These are phyloP conservation scores for Heterobasidion annosum DNA, from an alignment of 1,284 basidiomycete species.

Conservation along the genomic window DNA sequence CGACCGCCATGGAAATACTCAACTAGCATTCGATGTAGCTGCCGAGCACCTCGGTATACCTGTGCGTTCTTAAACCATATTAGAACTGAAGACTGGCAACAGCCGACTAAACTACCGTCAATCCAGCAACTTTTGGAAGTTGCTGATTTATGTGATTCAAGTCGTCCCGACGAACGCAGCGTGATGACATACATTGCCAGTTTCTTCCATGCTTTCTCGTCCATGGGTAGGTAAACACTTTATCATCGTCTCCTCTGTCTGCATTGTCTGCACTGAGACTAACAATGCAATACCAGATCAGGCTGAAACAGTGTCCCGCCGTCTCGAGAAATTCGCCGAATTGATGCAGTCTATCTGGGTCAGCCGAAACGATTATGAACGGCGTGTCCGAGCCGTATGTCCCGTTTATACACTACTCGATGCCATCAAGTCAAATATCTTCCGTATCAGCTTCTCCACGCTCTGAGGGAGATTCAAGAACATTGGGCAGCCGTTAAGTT, in stretches of 20 bases:
- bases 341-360: slow-evolving; percentile 87
- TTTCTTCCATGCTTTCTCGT: slow-evolving; percentile 96
- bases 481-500: slow-evolving; percentile 59
- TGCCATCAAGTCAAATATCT: slow-evolving; percentile 9
- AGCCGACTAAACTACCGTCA: slow-evolving; percentile 2
- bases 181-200: slow-evolving; percentile 96
- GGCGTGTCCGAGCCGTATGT: slow-evolving; percentile 67
- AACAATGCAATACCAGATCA: slow-evolving; percentile 53
- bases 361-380: slow-evolving; percentile 89
- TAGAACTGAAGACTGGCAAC: background rate
- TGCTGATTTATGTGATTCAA: slow-evolving; percentile 87
- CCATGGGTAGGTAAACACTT: slow-evolving; percentile 62
- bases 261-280: background rate
- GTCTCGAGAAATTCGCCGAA: slow-evolving; percentile 94
- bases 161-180: slow-evolving; percentile 87
- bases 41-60: slow-evolving; percentile 85
- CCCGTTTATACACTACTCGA: slow-evolving; percentile 1
- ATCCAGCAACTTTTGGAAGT: slow-evolving; percentile 89
- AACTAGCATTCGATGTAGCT: slow-evolving; percentile 80
- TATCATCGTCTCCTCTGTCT: background rate
- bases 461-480: slow-evolving; percentile 53
- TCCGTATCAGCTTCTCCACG: slow-evolving; percentile 48
- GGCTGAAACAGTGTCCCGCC: slow-evolving; percentile 86
- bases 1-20: slow-evolving; percentile 76
- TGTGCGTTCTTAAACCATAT: slow-evolving; percentile 34